These are phyloP conservation scores for Poa pratensis DNA, from an alignment of 176 grass and related monocot genomes.

Conservation along the genomic window DNA sequence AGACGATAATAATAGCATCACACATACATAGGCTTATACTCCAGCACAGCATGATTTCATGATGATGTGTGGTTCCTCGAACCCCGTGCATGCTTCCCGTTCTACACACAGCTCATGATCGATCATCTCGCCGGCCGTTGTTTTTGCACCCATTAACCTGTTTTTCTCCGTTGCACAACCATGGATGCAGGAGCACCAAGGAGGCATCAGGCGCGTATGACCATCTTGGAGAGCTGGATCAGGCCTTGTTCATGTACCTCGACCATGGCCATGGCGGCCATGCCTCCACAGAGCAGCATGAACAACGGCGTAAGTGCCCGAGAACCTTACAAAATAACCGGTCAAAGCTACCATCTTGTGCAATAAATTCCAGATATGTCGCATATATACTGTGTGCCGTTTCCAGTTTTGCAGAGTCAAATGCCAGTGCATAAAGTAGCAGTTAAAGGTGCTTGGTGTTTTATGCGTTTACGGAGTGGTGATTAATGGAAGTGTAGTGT, in stretches of 20 bases:
- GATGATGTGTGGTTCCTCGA: constrained; percentile 45
- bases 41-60: constrained; percentile 52
- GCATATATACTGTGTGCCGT: neutral
- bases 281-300: constrained; percentile 45
- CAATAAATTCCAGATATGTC: neutral
- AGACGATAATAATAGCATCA: constrained; percentile 46
- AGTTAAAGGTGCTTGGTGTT: neutral
- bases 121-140: neutral
- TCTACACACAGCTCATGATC: neutral
- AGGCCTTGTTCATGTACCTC: constrained; percentile 80
- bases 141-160: neutral
- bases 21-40: constrained; percentile 29
- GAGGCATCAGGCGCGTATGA: constrained; percentile 72
- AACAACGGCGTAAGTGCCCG: constrained; percentile 60
- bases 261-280: constrained; percentile 67
- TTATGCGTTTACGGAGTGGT: constrained; percentile 18
- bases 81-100: constrained; percentile 40
- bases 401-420: constrained; percentile 20
- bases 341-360: constrained; percentile 10
- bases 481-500: constrained; percentile 6
- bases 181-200: constrained; percentile 43
- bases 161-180: constrained; percentile 11
- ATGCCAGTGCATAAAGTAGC: neutral
- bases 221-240: constrained; percentile 78
- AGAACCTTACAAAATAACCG: neutral